Percentiles rank a stretch among this genome's conserved stretches.
Conservation (phyloP, 495 filamentous ascomycete species). For the Rhypophila decipiens region DNA sequence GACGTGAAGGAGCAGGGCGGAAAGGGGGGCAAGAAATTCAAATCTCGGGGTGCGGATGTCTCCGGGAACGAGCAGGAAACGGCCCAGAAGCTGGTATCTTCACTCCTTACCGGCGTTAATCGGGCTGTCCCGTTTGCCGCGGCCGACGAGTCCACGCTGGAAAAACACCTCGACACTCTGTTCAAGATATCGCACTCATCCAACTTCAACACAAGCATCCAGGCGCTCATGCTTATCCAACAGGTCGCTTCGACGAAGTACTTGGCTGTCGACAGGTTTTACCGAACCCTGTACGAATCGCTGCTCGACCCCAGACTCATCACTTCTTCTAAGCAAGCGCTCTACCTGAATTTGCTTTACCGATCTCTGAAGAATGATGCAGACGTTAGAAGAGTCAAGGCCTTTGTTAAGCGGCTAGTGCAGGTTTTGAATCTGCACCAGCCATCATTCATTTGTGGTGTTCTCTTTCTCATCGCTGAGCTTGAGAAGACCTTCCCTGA, state of each 20-base stretch:
- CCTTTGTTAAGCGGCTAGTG: constrained; percentile 86
- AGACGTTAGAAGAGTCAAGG: constrained; percentile 82
- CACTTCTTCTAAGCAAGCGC: constrained; percentile 85
- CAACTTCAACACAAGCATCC: constrained; percentile 97
- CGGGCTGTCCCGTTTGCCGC: constrained; percentile 89
- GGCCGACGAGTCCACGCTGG: constrained; percentile 68
- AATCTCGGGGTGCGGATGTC: constrained; percentile 7
- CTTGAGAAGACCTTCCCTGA: constrained; percentile 69
- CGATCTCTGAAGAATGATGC: constrained; percentile 79
- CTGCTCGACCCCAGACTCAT: constrained; percentile 82
- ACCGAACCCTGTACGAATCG: constrained; percentile 91
- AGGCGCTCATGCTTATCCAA: constrained; percentile 92
- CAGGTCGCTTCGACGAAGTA: constrained; percentile 79
- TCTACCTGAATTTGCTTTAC: constrained; percentile 91
- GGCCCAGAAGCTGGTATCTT: constrained; percentile 83
- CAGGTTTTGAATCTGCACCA: constrained; percentile 85
- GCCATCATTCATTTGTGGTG: constrained; percentile 83
- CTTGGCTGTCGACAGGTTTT: constrained; percentile 76
- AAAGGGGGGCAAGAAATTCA: constrained; percentile 14
- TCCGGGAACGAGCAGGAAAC: constrained; percentile 45
- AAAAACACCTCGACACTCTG: constrained; percentile 84
- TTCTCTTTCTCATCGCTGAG: constrained; percentile 80
- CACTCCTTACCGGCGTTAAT: constrained; percentile 88
- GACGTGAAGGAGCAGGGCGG: constrained; percentile 16
- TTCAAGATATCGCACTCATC: constrained; percentile 95